These are phyloP conservation scores for Xylariales sp. DNA, from an alignment of 2,329 filamentous ascomycete genomes.

Conservation along the genomic window DNA sequence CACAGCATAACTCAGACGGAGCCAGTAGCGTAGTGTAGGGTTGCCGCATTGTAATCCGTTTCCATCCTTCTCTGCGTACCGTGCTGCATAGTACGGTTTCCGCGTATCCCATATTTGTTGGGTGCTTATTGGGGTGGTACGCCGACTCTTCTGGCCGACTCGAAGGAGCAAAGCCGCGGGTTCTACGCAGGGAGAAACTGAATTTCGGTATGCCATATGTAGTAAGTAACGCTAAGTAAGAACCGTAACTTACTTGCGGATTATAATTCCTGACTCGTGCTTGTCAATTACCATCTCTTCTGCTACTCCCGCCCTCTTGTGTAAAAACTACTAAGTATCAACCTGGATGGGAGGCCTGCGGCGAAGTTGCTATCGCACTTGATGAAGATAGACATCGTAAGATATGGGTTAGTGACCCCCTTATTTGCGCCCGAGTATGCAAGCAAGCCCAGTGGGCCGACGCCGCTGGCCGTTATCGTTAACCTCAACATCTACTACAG, in stretches of 20 bases:
- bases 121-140: too few species aligned
- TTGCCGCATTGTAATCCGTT: too few species aligned
- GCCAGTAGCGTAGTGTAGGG: too few species aligned
- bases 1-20: too few species aligned
- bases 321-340: background rate
- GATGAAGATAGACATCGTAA: conserved; percentile 6
- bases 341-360: conserved; percentile 5
- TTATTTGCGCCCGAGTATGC: conserved; percentile 11
- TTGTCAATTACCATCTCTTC: background rate
- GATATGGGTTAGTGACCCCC: conserved; percentile 2
- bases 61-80: too few species aligned
- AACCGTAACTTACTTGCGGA: conserved; percentile 6
- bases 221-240: background rate
- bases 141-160: background rate
- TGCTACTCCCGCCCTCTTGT: conserved; percentile 1
- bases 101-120: too few species aligned
- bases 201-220: background rate
- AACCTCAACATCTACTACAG: background rate
- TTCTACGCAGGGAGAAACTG: conserved; percentile 5
- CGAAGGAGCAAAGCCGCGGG: background rate
- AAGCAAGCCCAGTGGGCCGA: conserved; percentile 1
- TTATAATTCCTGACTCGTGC: conserved; percentile 21
- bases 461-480: conserved; percentile 5
- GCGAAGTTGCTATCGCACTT: conserved; percentile 6
- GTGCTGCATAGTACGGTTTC: too few species aligned